Evolutionary conservation across 805 yeast species (phyloP), one percentile per base, ranked within the genome.

Genomic region (Wickerhamiella musiphila): DNA sequence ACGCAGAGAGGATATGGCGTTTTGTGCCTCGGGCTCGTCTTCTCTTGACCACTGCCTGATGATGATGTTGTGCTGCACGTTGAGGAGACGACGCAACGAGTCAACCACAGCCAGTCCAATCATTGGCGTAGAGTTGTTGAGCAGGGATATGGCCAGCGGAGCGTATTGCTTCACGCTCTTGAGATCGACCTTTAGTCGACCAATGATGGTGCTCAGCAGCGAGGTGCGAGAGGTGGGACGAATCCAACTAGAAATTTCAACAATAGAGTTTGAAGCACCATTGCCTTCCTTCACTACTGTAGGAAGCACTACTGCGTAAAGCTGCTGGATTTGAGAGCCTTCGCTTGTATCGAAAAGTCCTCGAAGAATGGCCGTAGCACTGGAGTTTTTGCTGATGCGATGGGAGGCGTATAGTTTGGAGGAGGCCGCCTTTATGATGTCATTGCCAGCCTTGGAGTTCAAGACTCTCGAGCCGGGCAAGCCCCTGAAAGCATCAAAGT

Each of bases 91-190:
- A 38, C 73, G 69, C 49, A 78, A 62, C 23, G 78, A 66, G 49
- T 84, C 96, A 23, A 82, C 61, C 5, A 83, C 78, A 8, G 94
- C 77, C 28, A 90, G 58, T 0, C 95, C 95, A 39, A 83, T 75
- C 64, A 86, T 70, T 49, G 77, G 81, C 26, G 81, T 81, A 24
- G 73, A 73, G 0, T 40, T 31, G 15, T 28, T 12, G 7, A 42
- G 35, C 31, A 40, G 32, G 3, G 34, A 33, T 9, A 32, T 21
- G 17, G 41, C 46, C 22, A 37, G 35, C 14, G 43, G 35, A 7
- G 37, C 18, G 32, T 37, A 36, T n/a, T 21, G 13, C 9, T 21
- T 18, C 38, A 31, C 26, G 15, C 22, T 24, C 10, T 41, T 38
- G 38, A 18, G 47, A 3, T 34, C 33, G 18, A 52, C 40, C 36